phyloP scores from a whole-genome alignment of 2,329 filamentous ascomycete species.

The Chaetomiaceae sp. region DNA sequence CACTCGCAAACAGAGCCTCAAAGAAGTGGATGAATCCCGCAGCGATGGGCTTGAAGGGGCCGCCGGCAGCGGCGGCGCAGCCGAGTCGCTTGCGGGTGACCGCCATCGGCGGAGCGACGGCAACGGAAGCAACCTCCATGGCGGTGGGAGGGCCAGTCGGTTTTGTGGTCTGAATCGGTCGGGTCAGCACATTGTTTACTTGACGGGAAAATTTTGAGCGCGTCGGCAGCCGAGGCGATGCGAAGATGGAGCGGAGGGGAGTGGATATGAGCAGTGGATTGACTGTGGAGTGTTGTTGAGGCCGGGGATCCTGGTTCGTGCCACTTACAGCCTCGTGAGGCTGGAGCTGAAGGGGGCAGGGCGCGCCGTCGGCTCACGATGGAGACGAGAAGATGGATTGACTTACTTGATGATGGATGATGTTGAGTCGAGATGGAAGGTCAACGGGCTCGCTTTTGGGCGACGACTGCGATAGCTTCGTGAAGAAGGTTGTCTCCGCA shows the following conservation, averaged over 20 bases:
- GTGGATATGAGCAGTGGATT: too few species aligned
- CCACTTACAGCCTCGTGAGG: background rate
- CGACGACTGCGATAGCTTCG: too few species aligned
- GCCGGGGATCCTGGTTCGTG: background rate
- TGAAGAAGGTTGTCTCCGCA: too few species aligned
- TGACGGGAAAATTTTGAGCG: conserved; percentile 4
- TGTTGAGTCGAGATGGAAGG: background rate
- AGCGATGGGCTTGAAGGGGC: conserved; percentile 4
- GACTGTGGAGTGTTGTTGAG: too few species aligned
- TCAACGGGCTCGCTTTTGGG: too few species aligned
- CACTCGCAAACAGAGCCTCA: background rate
- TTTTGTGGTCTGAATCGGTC: background rate
- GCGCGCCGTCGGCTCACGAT: background rate
- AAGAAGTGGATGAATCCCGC: conserved; percentile 1
- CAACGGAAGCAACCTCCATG: background rate
- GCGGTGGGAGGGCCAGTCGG: background rate
- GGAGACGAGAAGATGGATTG: background rate
- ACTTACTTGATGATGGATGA: background rate
- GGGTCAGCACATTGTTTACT: conserved; percentile 4
- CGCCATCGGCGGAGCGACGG: background rate
- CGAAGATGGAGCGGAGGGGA: conserved; percentile 2
- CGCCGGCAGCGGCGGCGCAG: background rate
- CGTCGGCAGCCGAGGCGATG: conserved; percentile 4
- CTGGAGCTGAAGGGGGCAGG: background rate
- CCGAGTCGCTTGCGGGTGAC: background rate